These are phyloP conservation scores for Kluyveromyces siamensis DNA, from an alignment of 805 yeast genomes.

Conservation along the genomic window DNA sequence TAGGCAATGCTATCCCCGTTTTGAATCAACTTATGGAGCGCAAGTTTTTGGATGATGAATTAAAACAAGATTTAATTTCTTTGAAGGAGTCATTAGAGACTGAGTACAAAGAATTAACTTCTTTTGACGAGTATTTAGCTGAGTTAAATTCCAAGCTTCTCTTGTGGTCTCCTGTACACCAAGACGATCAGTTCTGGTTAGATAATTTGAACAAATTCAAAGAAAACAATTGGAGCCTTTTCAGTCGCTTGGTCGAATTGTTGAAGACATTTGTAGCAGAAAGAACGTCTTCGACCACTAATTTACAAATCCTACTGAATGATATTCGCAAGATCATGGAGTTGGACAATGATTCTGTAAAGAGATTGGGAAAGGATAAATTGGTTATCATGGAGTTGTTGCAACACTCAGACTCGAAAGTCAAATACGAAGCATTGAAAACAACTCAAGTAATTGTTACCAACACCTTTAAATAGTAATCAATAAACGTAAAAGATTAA, in stretches of 20 bases:
- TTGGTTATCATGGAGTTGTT: constrained; percentile 76
- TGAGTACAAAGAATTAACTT: constrained; percentile 70
- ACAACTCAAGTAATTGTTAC: constrained; percentile 93
- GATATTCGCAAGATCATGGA: constrained; percentile 58
- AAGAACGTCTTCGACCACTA: constrained; percentile 22
- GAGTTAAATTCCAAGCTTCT: constrained; percentile 74
- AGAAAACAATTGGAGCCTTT: constrained; percentile 64
- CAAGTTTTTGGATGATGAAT: constrained; percentile 92
- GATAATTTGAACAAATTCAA: constrained; percentile 72
- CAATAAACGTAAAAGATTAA: constrained; percentile 1
- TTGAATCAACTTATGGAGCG: constrained; percentile 67
- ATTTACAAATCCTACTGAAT: constrained; percentile 54
- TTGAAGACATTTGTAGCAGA: constrained; percentile 33
- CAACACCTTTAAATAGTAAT: constrained; percentile 46
- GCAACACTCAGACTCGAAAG: constrained; percentile 72
- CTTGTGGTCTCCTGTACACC: constrained; percentile 89
- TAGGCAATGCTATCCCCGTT: constrained; percentile 66
- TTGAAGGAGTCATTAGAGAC: constrained; percentile 56
- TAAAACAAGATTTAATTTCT: constrained; percentile 57
- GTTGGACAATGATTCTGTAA: constrained; percentile 52
- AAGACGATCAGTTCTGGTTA: constrained; percentile 80
- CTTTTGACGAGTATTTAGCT: constrained; percentile 83
- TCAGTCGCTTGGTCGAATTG: constrained; percentile 50
- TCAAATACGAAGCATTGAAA: constrained; percentile 89
- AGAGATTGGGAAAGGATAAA: constrained; percentile 52